Evolutionary conservation across 352 stramenopile genomes (phyloP), one percentile per base, ranked within the genome.

Genomic region (Elongisporangium senticosum): DNA sequence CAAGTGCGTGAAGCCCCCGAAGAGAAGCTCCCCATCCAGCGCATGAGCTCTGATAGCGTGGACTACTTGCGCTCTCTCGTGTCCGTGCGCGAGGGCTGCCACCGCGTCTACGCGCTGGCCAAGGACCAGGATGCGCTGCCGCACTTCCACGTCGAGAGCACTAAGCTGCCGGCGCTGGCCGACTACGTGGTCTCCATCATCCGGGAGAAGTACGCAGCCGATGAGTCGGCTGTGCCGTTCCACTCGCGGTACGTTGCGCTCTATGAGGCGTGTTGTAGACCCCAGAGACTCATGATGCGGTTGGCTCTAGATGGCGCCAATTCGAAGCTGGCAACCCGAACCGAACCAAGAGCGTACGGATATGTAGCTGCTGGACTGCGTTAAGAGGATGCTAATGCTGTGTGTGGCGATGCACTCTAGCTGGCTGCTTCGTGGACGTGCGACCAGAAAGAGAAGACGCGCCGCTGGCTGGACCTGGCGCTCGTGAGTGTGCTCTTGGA

Each of bases 401-500:
- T 19, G 23, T 17, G 6, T 28, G 19, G 10, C 4, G 11, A 22
- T 15, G 15, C 7, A 6, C 20, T 33, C 0, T 59, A 77, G 63
- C 72, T 87, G 69, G 76, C 70, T 55, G 62, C 74, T 26, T 63
- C 24, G 5, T 87, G 79, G 79, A 53, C 53, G 47, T 88, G 76
- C 55, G 71, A 86, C 39, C 57, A 56, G 20, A 62, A 76, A 51
- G 78, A 87, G 55, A 77, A 75, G 55, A 75, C 83, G 23, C 77
- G 83, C 2, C 71, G 80, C 0, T 61, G 93, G 49, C 66, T 95
- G 48, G 86, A 95, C 63, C 60, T 93, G 56, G 86, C 79, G 26
- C 75, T 90, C 4, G 81, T 89, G 39, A 90, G 79, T 43, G 86
- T 95, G 19, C 65, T 95, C 15, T 65, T 95, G 23, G 86, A 95